Conservation (phyloP, 495 filamentous ascomycete genomes). For the Amorphotheca resinae region DNA sequence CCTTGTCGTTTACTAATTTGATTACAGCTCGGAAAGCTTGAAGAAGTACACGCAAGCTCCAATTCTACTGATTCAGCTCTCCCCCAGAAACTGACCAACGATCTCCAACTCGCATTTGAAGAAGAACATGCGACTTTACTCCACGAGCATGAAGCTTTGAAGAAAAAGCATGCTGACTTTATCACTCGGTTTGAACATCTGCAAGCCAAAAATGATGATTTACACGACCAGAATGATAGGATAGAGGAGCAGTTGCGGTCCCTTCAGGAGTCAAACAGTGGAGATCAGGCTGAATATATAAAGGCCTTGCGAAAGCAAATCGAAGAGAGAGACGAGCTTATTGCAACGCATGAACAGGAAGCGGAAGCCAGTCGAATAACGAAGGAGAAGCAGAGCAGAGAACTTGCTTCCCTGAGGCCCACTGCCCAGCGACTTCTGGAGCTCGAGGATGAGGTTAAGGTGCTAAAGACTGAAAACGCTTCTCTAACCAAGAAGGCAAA, state of each 20-base stretch:
- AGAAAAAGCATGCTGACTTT: conserved; percentile 39
- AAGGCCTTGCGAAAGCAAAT: conserved; percentile 28
- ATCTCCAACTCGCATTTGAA: conserved; percentile 41
- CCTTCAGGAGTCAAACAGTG: conserved; percentile 6
- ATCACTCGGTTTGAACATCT: conserved; percentile 44
- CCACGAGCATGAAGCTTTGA: conserved; percentile 37
- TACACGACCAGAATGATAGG: conserved; percentile 46
- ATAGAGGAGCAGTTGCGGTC: conserved; percentile 33
- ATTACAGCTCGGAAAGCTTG: neutral
- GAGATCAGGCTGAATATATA: conserved; percentile 6
- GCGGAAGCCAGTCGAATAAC: conserved; percentile 29
- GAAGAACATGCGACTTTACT: conserved; percentile 32
- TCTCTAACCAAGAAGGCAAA: conserved; percentile 73
- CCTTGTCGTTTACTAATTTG: neutral
- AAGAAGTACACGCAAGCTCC: conserved; percentile 21
- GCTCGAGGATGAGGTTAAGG: conserved; percentile 41
- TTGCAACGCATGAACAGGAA: conserved; percentile 45
- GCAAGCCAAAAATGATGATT: conserved; percentile 45
- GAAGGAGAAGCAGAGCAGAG: conserved; percentile 43
- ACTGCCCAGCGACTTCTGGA: conserved; percentile 31
- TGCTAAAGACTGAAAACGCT: conserved; percentile 59
- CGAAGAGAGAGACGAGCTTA: conserved; percentile 30
- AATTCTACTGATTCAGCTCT: conserved; percentile 24
- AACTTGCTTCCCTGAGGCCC: conserved; percentile 43
- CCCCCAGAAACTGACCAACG: conserved; percentile 24